These are phyloP conservation scores for Sclerotinia minor DNA, from an alignment of 2,329 filamentous ascomycete genomes.

Conservation along the genomic window DNA sequence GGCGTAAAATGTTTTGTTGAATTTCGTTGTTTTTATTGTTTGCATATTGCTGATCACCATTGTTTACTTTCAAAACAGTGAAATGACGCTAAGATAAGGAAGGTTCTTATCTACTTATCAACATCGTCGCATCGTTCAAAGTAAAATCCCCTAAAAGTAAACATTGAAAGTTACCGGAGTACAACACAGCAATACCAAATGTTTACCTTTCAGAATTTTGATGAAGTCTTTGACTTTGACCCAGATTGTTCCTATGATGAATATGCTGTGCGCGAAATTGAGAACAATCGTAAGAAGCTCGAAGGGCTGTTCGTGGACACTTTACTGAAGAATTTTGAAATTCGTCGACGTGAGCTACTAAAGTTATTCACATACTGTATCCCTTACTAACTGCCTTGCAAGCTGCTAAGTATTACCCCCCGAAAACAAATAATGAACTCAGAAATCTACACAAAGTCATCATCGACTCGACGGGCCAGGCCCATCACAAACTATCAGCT, in stretches of 20 bases:
- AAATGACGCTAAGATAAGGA: constrained; percentile 35
- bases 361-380: constrained; percentile 12
- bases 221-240: constrained; percentile 65
- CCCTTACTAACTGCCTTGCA: constrained; percentile 25
- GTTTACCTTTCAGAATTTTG: constrained; percentile 66
- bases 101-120: constrained; percentile 27
- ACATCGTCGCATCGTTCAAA: constrained; percentile 9
- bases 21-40: constrained; percentile 19
- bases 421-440: constrained; percentile 66
- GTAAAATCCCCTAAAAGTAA: constrained; percentile 9
- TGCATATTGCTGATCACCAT: constrained; percentile 15
- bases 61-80: constrained; percentile 26
- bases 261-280: constrained; percentile 61
- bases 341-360: constrained; percentile 62
- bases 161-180: not conserved
- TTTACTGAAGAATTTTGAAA: constrained; percentile 67
- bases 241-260: constrained; percentile 63
- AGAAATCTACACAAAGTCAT: constrained; percentile 70
- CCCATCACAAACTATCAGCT: constrained; percentile 78
- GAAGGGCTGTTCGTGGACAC: constrained; percentile 80
- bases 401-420: constrained; percentile 70
- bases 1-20: constrained; percentile 4
- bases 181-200: constrained; percentile 43
- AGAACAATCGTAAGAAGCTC: constrained; percentile 64
- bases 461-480: constrained; percentile 61